Percentiles rank a stretch among this genome's conserved stretches.
Evolutionary conservation across 805 yeast species (phyloP).

Genomic region (Suhomyces canberraensis): DNA sequence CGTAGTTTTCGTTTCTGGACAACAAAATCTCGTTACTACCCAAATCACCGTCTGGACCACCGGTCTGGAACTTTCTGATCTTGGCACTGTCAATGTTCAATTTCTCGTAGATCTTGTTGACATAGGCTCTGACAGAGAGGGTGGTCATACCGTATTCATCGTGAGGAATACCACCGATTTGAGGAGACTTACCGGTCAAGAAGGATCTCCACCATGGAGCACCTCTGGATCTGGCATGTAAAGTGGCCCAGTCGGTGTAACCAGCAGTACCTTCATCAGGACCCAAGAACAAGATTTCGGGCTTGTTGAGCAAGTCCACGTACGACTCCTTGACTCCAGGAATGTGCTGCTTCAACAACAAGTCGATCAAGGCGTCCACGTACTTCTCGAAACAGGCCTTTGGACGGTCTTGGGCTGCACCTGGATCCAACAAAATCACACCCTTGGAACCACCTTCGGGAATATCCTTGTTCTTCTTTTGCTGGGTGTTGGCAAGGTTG

Average conservation of each 20-base stretch:
- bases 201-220: slow-evolving; percentile 99
- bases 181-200: slow-evolving; percentile 92
- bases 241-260: slow-evolving; percentile 95
- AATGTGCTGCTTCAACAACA: slow-evolving; percentile 64
- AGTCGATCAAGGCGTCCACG: slow-evolving; percentile 85
- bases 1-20: slow-evolving; percentile 78
- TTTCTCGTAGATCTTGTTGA: slow-evolving; percentile 82
- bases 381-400: slow-evolving; percentile 87
- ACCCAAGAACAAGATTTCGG: slow-evolving; percentile 93
- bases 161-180: slow-evolving; percentile 96
- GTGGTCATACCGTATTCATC: slow-evolving; percentile 98
- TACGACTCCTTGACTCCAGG: slow-evolving; percentile 80
- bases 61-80: slow-evolving; percentile 86
- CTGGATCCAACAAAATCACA: slow-evolving; percentile 82
- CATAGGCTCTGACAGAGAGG: slow-evolving; percentile 87
- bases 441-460: slow-evolving; percentile 99
- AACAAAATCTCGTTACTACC: slow-evolving; percentile 93
- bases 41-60: slow-evolving; percentile 98
- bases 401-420: slow-evolving; percentile 70
- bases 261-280: slow-evolving; percentile 99
- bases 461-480: slow-evolving; percentile 93
- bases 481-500: slow-evolving; percentile 93
- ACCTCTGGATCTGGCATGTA: slow-evolving; percentile 86
- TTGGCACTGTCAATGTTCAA: slow-evolving; percentile 54
- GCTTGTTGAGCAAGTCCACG: slow-evolving; percentile 78